These are phyloP conservation scores for Chaetomium sp. DNA, from an alignment of 2,329 filamentous ascomycete genomes.

Conservation along the genomic window DNA sequence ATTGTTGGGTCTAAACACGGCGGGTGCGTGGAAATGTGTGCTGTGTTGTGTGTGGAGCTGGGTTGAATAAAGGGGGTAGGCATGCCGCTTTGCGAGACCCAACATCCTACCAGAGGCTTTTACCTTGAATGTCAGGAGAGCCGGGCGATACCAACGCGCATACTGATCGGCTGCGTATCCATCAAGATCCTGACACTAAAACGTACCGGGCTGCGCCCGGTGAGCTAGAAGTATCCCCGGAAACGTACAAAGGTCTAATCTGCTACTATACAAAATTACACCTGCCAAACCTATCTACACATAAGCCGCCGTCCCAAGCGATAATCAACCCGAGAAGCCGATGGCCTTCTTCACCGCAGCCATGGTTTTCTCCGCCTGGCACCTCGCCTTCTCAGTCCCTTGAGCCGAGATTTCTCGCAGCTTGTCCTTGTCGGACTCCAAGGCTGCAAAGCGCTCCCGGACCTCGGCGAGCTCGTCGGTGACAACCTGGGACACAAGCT, in stretches of 20 bases:
- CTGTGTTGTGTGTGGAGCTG: background rate
- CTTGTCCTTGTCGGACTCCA: slow-evolving; percentile 43
- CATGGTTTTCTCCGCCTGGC: slow-evolving; percentile 64
- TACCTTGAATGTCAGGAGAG: too few relatives aligned
- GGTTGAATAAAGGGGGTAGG: too few relatives aligned
- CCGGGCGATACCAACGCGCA: background rate
- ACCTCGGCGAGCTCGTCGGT: slow-evolving; percentile 56
- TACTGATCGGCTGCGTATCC: background rate
- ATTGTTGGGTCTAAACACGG: background rate
- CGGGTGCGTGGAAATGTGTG: background rate
- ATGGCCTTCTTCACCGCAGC: slow-evolving; percentile 44
- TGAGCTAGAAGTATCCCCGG: background rate
- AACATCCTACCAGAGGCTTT: too few relatives aligned
- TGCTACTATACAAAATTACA: background rate
- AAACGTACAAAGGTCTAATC: background rate
- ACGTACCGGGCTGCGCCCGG: background rate
- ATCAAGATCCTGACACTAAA: background rate
- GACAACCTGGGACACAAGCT: slow-evolving; percentile 53
- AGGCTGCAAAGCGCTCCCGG: slow-evolving; percentile 56
- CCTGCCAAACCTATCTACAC: background rate
- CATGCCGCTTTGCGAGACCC: too few relatives aligned
- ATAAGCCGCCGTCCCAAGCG: background rate
- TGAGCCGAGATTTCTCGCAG: slow-evolving; percentile 57
- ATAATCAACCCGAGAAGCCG: background rate
- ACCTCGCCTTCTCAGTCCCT: slow-evolving; percentile 63